A percentile compares a stretch with the other conserved stretches of the same genome.
Evolutionary conservation across 257 asterid genomes (phyloP).

Genomic region (Fraxinus anomala): DNA sequence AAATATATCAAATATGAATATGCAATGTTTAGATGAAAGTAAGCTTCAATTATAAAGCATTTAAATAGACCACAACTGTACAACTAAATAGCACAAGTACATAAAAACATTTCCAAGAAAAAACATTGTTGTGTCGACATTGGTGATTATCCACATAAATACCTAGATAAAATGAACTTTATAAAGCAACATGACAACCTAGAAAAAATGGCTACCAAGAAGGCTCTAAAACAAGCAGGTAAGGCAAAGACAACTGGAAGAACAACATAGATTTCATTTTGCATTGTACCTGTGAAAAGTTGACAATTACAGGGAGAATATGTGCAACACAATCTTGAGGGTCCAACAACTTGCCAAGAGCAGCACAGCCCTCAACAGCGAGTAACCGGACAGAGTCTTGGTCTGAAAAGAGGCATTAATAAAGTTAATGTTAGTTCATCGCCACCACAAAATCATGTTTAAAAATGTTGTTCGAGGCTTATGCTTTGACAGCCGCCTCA

Average conservation of each 20-base stretch:
- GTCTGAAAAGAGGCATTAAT: conserved; percentile 3
- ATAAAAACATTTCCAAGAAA: background rate
- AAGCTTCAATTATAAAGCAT: conserved; percentile 11
- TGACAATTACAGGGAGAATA: no score
- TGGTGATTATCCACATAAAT: background rate
- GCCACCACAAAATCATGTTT: background rate
- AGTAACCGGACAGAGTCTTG: no score
- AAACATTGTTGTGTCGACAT: background rate
- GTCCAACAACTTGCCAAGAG: no score
- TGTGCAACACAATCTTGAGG: no score
- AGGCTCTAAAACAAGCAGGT: conserved; percentile 1
- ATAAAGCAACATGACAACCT: background rate
- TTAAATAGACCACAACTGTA: background rate
- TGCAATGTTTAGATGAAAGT: conserved; percentile 6
- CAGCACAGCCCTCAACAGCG: no score
- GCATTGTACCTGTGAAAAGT: no score
- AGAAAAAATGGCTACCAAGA: background rate
- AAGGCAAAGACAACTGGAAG: conserved; percentile 14
- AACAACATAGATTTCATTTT: no score
- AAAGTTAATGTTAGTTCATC: conserved; percentile 10
- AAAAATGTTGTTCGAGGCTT: background rate
- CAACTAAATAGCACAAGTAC: background rate
- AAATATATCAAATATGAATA: background rate
- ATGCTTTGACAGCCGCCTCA: background rate
- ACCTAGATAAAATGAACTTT: background rate